Evolutionary conservation across 2,329 filamentous ascomycete species (phyloP).

Genomic region (Pseudogymnoascus sp.): DNA sequence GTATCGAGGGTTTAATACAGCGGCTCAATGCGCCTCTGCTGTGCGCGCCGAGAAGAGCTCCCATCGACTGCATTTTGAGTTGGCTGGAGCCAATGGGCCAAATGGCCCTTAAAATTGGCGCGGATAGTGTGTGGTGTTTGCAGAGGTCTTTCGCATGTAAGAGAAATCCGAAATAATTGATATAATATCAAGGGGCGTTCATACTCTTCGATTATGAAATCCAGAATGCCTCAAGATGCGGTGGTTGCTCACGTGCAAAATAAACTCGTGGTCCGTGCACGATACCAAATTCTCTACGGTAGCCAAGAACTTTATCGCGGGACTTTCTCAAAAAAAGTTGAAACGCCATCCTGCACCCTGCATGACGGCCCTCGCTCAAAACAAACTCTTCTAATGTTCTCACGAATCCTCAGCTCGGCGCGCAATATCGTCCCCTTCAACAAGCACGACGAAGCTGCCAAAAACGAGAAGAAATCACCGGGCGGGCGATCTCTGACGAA

Average conservation of each 20-base stretch:
- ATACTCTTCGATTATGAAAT: background rate
- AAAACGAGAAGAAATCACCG: slow-evolving; percentile 8
- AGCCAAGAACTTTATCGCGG: background rate
- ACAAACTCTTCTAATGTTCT: slow-evolving; percentile 12
- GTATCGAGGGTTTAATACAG: slow-evolving; percentile 1
- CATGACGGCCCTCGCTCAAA: slow-evolving; percentile 2
- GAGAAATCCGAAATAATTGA: background rate
- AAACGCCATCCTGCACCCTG: slow-evolving; percentile 6
- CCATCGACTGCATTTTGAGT: background rate
- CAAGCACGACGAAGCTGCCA: slow-evolving; percentile 1
- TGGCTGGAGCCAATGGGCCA: background rate
- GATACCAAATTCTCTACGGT: slow-evolving; percentile 7
- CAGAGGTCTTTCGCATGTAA: background rate
- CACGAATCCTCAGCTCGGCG: slow-evolving; percentile 11
- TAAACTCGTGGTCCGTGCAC: slow-evolving; percentile 5
- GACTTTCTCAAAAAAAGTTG: slow-evolving; percentile 5
- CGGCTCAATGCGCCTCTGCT: background rate
- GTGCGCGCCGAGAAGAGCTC: background rate
- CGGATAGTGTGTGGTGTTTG: background rate
- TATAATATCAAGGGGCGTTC: background rate
- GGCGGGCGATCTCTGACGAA: background rate
- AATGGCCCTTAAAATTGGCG: background rate
- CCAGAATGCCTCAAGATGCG: background rate
- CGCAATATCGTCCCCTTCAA: slow-evolving; percentile 11
- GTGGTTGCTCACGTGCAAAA: slow-evolving; percentile 4